Evolutionary conservation across 2,329 filamentous ascomycete genomes (phyloP), one percentile per base, ranked within the genome.

Genomic region (Phaeophleospora eucalypticola): DNA sequence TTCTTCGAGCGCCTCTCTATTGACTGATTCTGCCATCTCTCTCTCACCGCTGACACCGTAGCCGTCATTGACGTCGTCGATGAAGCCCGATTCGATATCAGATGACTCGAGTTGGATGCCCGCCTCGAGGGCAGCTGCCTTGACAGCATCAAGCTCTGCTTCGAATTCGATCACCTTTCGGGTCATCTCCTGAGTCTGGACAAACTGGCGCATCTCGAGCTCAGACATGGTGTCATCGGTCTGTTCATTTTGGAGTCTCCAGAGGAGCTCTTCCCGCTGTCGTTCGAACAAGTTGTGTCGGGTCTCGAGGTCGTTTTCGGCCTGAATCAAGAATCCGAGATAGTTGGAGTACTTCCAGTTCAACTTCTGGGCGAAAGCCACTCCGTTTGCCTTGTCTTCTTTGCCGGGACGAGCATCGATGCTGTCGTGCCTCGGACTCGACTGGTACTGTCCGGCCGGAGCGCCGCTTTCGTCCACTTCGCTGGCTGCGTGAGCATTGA

Each of bases 31-130:
- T 15, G 35, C 18, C 15, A 33, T 18, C 10, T 36, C 32, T 19
- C n/a, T 32, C 14, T 41, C 44, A n/a, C 35, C 29, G 18, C 37
- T 46, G 9, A 41, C 8, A 15, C 37, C 27, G 32, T 46, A 36
- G 16, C 32, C 37, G 33, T 46, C 43, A 8, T 41, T 21, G 2
- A 35, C 19, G 24, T 36, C 32, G 20, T 46, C 43, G 12, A 46
- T 15, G 18, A 46, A 46, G 18, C 43, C 43, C 6, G 32, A 46
- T 24, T 4, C 16, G 6, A 46, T 14, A 3, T 36, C 37, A 4
- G 29, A 40, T 2, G 12, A 29, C 3, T 17, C 33, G 9, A 33
- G 9, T 10, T 46, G 27, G n/a, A 35, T 7, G 27, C 37, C 37
- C 18, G 43, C 36, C 18, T 12, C 36, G 4, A 46, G 20, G n/a